Evolutionary conservation across 306 rosid genomes (phyloP), one percentile per base, ranked within the genome.

Genomic region (Rosa multiflora): DNA sequence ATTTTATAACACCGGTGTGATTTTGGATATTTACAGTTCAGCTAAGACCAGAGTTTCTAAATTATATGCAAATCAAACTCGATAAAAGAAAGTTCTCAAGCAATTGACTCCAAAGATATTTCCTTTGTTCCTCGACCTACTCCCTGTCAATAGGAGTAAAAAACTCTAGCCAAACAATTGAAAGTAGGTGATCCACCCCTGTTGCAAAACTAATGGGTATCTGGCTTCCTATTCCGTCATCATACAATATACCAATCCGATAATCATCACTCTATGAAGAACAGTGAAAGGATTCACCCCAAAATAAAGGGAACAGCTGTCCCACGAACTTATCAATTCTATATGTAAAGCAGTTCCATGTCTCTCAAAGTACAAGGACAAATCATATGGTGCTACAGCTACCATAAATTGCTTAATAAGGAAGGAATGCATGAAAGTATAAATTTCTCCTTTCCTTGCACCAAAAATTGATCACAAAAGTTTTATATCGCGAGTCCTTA

Each of bases 281-380:
- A 29, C 32, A 13, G 20, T 32, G 44, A 32, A 64, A 64, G n/a
- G 69, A 35, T 64, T 35, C 69, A 64, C 21, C 20, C 20, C 43
- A 64, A 64, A 64, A 37, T 6, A n/a, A 35, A 35, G 42, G 44
- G 43, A 14, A 64, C 67, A 62, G 44, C 69, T 35, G 44, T 14
- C 44, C 10, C 69, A 13, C 69, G 10, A 63, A 14, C 37, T 59
- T 8, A 23, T 21, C 13, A 40, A 10, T 21, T 43, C 0, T 15
- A 59, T 8, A 23, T 14, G 26, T 15, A 23, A 23, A 23, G 78
- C 53, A 59, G 55, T 59, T 42, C 26, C 18, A 43, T 42, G 42
- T 40, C 56, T 51, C 69, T 39, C 78, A 75, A 75, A 58, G 59
- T 61, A 75, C 78, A 43, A 23, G 43, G 10, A 59, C 43, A 43